Conservation (phyloP, 2,329 filamentous ascomycete species). For the Emergomyces pasteurianus region DNA sequence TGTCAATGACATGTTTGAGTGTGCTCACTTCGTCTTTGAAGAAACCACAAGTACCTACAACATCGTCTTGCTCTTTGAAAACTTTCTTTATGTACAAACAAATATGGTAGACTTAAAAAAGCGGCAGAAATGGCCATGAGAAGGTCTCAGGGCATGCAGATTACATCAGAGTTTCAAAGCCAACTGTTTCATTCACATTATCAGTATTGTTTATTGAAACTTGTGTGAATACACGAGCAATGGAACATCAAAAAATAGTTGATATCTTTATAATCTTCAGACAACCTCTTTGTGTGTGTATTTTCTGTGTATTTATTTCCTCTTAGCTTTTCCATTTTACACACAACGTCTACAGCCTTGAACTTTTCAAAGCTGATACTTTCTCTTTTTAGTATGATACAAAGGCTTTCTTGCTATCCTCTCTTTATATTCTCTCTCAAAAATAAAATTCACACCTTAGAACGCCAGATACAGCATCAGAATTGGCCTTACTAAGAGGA, state of each 20-base stretch:
- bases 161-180: neutral
- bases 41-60: constrained; percentile 77
- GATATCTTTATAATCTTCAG: neutral
- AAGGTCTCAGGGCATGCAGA: constrained; percentile 6
- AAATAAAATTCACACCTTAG: neutral
- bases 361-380: neutral
- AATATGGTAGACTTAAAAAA: constrained; percentile 43
- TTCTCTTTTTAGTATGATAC: neutral
- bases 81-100: no score
- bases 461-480: neutral
- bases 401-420: no score
- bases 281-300: neutral
- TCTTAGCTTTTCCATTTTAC: no score
- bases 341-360: neutral
- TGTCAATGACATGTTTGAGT: constrained; percentile 47
- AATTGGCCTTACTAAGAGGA: neutral
- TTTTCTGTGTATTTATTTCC: no score
- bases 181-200: neutral
- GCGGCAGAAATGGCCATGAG: constrained; percentile 20
- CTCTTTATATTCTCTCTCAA: neutral
- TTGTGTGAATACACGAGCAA: neutral
- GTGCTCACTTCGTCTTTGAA: constrained; percentile 62
- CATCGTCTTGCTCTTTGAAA: constrained; percentile 76
- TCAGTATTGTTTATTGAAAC: neutral
- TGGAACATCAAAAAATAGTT: neutral